Percentiles rank a stretch among this genome's conserved stretches.
Conservation (phyloP, 116 monocot species). For the Zostera marina region DNA sequence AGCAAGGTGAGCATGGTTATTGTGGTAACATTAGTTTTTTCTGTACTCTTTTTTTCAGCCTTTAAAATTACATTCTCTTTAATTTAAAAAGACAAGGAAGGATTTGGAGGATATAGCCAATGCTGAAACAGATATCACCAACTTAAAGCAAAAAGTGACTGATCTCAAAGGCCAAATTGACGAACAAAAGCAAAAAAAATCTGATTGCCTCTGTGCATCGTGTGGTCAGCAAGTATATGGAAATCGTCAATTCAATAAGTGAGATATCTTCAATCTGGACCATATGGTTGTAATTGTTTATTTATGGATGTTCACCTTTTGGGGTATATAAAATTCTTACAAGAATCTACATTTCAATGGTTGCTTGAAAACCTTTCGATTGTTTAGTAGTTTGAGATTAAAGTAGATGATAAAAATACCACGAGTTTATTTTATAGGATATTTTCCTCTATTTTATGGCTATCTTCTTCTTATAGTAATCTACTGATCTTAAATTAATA, state of each 20-base stretch:
- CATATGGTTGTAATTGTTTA: neutral
- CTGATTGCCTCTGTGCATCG: conserved; percentile 28
- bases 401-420: too few species aligned
- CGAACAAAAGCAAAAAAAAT: conserved; percentile 14
- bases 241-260: conserved; percentile 10
- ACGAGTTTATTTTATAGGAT: too few species aligned
- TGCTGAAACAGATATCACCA: conserved; percentile 53
- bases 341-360: neutral
- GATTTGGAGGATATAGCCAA: conserved; percentile 65
- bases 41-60: conserved; percentile 1
- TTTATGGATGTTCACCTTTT: conserved; percentile 3
- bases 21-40: neutral
- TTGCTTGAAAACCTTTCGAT: neutral
- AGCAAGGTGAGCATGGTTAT: conserved; percentile 37
- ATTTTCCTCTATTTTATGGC: too few species aligned
- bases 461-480: too few species aligned
- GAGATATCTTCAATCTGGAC: conserved; percentile 7
- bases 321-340: conserved; percentile 13
- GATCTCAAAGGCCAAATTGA: conserved; percentile 50
- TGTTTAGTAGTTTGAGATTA: too few species aligned
- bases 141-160: conserved; percentile 47
- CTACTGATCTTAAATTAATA: too few species aligned
- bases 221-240: conserved; percentile 17
- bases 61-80: neutral
- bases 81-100: conserved; percentile 32